phyloP scores from a whole-genome alignment of 139 green algal species.

The Chlorella sp. region DNA sequence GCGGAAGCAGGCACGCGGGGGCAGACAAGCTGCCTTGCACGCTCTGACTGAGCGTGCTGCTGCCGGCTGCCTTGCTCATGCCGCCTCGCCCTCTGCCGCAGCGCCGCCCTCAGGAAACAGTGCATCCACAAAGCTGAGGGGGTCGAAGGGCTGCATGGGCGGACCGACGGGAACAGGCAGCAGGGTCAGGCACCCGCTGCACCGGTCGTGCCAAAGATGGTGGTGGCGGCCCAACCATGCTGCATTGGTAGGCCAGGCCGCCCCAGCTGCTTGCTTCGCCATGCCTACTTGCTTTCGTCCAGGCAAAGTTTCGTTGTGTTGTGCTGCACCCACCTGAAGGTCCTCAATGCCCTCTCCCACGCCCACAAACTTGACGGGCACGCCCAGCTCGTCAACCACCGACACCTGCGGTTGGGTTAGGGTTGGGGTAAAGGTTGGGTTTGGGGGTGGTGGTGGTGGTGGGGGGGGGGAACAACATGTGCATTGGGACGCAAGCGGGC shows the following conservation, averaged over 20 bases:
- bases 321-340: constrained; percentile 61
- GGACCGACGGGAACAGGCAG: too few relatives aligned
- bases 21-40: too few relatives aligned
- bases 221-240: too few relatives aligned
- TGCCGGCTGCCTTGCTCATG: too few relatives aligned
- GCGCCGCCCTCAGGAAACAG: constrained; percentile 69
- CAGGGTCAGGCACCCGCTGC: too few relatives aligned
- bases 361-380: constrained; percentile 98
- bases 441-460: background rate
- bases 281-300: too few relatives aligned
- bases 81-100: background rate
- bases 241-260: too few relatives aligned
- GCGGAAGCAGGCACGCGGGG: too few relatives aligned
- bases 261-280: too few relatives aligned
- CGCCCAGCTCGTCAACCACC: constrained; percentile 93
- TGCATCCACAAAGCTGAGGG: constrained; percentile 90
- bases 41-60: background rate
- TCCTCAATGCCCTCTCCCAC: constrained; percentile 95
- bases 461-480: background rate
- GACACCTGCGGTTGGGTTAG: constrained; percentile 42
- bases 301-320: too few relatives aligned
- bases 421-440: background rate
- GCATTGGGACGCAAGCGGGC: background rate
- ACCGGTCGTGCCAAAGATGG: too few relatives aligned
- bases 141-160: constrained; percentile 87